These are phyloP conservation scores for Oryza meyeriana DNA, from an alignment of 176 grass and related monocot species.

Conservation along the genomic window DNA sequence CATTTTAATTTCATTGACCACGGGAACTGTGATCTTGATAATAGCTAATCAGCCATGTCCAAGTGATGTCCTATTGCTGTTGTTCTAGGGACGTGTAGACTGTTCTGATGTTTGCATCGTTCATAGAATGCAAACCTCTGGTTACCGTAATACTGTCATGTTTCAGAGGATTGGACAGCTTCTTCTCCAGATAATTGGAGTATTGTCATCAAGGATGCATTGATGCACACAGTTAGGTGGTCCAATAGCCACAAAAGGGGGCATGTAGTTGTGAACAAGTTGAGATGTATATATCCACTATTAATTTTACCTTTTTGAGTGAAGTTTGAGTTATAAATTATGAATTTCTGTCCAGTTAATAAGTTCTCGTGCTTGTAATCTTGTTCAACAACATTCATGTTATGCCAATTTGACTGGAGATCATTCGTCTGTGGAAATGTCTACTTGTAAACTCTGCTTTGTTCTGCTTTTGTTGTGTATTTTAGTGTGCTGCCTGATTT, in stretches of 20 bases:
- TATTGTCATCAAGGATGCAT: constrained; percentile 9
- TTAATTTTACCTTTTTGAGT: background rate
- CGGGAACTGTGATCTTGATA: background rate
- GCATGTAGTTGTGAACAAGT: background rate
- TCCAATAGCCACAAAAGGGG: background rate
- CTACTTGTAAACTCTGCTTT: background rate
- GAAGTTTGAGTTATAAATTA: constrained; percentile 1
- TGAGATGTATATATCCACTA: constrained; percentile 39
- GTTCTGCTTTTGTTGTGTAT: background rate
- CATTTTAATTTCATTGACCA: background rate
- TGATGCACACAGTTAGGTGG: constrained; percentile 7
- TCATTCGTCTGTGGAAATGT: background rate
- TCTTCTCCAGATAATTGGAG: constrained; percentile 5
- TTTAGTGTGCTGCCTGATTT: background rate
- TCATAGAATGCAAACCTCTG: constrained; percentile 6
- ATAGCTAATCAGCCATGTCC: background rate
- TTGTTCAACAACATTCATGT: background rate
- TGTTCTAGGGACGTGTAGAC: constrained; percentile 11
- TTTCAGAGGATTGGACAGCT: constrained; percentile 11
- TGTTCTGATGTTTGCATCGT: background rate
- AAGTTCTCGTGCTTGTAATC: constrained; percentile 16
- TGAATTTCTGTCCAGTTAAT: constrained; percentile 11
- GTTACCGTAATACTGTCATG: background rate
- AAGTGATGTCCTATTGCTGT: constrained; percentile 13
- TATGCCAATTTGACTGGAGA: constrained; percentile 5